These are phyloP conservation scores for Diversispora epigaea DNA, from an alignment of 192 early-diverging fungal genomes.

Conservation along the genomic window DNA sequence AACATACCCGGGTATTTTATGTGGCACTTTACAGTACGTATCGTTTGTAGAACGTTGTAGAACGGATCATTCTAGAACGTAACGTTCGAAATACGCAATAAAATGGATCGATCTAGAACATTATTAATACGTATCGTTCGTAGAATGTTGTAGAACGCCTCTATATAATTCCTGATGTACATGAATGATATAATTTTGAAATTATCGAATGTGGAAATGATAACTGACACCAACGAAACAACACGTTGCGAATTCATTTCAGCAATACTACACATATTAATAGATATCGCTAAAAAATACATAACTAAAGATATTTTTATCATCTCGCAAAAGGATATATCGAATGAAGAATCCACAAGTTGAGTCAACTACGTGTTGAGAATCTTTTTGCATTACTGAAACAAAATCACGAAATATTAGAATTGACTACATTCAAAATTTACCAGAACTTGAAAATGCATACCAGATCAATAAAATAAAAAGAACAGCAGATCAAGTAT, in stretches of 20 bases:
- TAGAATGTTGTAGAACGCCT: too few species aligned
- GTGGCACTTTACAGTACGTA: too few species aligned
- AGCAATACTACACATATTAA: conserved; percentile 1
- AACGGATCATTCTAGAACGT: too few species aligned
- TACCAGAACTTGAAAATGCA: not conserved
- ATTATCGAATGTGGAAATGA: not conserved
- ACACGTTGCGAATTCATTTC: not conserved
- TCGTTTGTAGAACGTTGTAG: too few species aligned
- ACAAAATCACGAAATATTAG: not conserved
- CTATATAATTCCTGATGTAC: too few species aligned
- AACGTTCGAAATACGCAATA: too few species aligned
- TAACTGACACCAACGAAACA: not conserved
- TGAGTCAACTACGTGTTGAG: not conserved
- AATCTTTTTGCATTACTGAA: not conserved
- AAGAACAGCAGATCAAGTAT: not conserved
- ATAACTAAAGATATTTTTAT: not conserved
- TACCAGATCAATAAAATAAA: not conserved
- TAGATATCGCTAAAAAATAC: not conserved
- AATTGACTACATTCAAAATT: not conserved
- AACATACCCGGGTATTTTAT: too few species aligned
- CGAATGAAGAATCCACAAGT: not conserved
- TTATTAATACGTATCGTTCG: too few species aligned
- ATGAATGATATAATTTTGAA: too few species aligned
- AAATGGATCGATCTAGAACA: too few species aligned
- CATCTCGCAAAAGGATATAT: not conserved